Base-by-base conservation (phyloP, 208 protist genomes). In the Lotmaria passim region DNA sequence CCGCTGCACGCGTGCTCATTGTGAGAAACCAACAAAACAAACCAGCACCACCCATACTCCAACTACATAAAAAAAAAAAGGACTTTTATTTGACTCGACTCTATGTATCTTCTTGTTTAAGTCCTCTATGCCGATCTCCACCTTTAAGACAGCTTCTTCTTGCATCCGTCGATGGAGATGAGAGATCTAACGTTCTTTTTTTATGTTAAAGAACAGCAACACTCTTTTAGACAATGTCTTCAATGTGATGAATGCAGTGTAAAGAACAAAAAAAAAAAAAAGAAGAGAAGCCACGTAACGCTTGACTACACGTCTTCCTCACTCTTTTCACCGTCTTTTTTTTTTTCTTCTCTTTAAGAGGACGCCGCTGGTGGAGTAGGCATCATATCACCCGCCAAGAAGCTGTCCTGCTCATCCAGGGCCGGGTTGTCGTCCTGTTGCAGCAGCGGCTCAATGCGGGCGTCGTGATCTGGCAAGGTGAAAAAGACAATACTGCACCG, bases 401-500 rank as follows among this genome's bases (percentile, higher is more conserved):
- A 93, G 39, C 69, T 80, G 36, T 92, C 90, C 58, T 92, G 76
- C 46, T 64, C 83, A 55, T 91, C 90, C 33, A 85, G 44, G n/a
- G 87, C 82, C 21, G 87, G 87, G 62, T 93, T 93, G 46, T 93
- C 86, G 59, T 91, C 87, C 28, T 91, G 86, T 79, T 93, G 90
- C 73, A 95, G 77, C 51, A 95, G 73, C n/a, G 90, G 90, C 69
- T 93, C 87, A 36, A 95, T 90, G 46, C 61, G 65, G 15, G 90
- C 85, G 72, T 95, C 87, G 70, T 95, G 90, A 53, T 95, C 80
- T 15, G 90, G 90, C 31, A 95, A 62, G 21, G 80, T 78, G 63
- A 95, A 95, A 69, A 95, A 95, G 28, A 95, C 87, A 41, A 95
- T 85, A 71, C 87, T 93, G 79, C 90, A 95, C 30, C 90, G 90